Evolutionary conservation across 2,329 filamentous ascomycete genomes (phyloP), one percentile per base, ranked within the genome.

Genomic region (Paecilomyces formosus): DNA sequence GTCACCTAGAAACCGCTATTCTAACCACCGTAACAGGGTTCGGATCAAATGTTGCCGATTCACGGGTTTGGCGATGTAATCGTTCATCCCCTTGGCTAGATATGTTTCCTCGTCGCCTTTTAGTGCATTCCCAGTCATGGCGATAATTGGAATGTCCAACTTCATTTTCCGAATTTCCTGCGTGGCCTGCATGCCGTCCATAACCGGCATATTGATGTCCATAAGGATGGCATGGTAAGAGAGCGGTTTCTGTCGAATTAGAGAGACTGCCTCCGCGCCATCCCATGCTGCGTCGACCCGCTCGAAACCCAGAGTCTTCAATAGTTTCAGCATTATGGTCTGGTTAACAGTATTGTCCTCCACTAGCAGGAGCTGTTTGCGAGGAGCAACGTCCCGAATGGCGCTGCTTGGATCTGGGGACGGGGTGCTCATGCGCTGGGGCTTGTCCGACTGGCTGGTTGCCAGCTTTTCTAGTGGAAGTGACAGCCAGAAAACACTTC

Each of bases 101-200:
- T 82, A 85, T 9, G 71, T 74, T 53, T 84, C 82, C 3, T 74
- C 77, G 59, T 85, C 82, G 0, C 79, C 82, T 55, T 81, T 81
- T 18, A 85, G 70, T 0, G 82, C 82, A 60, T 83, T 82, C 0
- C 81, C 81, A 0, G 81, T 83, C 72, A 84, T 78, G 13, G 81
- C 82, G 21, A 84, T 76, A 45, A 84, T 82, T 0, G 81, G 81
- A 1, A 79, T 64, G 24, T 75, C 67, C 11, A 72, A 53, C 7
- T 70, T 70, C 61, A 73, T 66, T 7, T 65, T 60, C 8, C 78
- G 76, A 55, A 81, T 80, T 8, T 68, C 67, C 13, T 69, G 66
- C 1, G 78, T 80, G 7, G 78, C 77, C 35, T 71, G 68, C 57
- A 80, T 67, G 1, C 78, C 78, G 59, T 79, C 71, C 70, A 79